Evolutionary conservation across 2,329 filamentous ascomycete species (phyloP), one percentile per base, ranked within the genome.

Genomic region (Hymenoscyphus fraxineus): DNA sequence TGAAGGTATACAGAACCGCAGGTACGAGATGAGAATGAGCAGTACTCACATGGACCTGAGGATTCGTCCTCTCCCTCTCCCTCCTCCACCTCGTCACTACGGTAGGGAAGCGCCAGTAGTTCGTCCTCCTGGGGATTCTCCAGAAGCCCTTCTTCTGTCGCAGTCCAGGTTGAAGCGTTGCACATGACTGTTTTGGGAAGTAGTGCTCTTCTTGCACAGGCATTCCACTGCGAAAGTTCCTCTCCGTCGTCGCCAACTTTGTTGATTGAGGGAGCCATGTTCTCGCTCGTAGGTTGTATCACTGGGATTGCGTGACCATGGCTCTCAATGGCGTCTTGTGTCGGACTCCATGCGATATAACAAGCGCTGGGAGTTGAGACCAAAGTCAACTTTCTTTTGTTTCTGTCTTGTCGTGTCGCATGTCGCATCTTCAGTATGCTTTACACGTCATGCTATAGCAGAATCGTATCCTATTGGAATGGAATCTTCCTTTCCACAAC

Each of bases 171-270:
- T 15, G 58, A 64, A 39, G 62, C 58, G 60, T 65, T 59, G 60
- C 65, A 67, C 67, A 69, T 66, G 16, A 7, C 39, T 19, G 35
- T 58, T 32, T 16, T 55, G 4, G 31, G 16, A 51, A 58, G 62
- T 9, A 19, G n/a, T 35, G 35, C 15, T 54, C 58, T 61, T 57
- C 64, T 66, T 7, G 63, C 62, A 58, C 68, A 68, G 60, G 62
- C 60, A 51, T 70, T 70, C 68, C 68, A 70, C 57, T 44, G 62
- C 51, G 64, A 61, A 35, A 67, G 41, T 47, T 62, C 27, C 16
- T 57, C 54, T 35, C 6, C 54, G 27, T 35, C 35, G 13, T 57
- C 35, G 27, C 35, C 54, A 35, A 19, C 19, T 51, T 51, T 22
- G 44, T 10, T 27, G 44, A 19, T 51, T 2, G 19, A 13, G 6